Conservation (phyloP, 2,329 filamentous ascomycete genomes). For the Penicillium expansum region DNA sequence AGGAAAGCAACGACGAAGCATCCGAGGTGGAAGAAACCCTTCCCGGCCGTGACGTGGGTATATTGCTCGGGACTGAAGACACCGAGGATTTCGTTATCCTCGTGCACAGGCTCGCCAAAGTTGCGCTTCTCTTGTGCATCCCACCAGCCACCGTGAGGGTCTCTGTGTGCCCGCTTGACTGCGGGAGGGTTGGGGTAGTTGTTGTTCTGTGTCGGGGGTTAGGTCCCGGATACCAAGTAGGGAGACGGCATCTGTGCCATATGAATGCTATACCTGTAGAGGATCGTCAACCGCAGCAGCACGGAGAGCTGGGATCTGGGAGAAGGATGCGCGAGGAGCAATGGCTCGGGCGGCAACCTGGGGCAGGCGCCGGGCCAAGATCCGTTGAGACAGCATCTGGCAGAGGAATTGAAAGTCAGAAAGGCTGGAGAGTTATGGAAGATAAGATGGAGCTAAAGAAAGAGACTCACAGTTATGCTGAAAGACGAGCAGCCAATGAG, state of each 20-base stretch:
- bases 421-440: not conserved
- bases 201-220: slow-evolving; percentile 39
- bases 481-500: slow-evolving; percentile 21
- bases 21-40: slow-evolving; percentile 66
- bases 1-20: slow-evolving; percentile 64
- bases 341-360: slow-evolving; percentile 40
- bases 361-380: slow-evolving; percentile 44
- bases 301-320: slow-evolving; percentile 40
- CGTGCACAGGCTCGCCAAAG: slow-evolving; percentile 93
- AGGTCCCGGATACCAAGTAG: slow-evolving; percentile 15
- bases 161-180: slow-evolving; percentile 86
- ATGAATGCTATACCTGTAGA: slow-evolving; percentile 38
- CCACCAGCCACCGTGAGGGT: slow-evolving; percentile 93
- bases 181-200: slow-evolving; percentile 51
- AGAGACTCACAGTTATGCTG: slow-evolving; percentile 29
- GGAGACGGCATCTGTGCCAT: not conserved
- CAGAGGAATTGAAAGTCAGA: slow-evolving; percentile 23
- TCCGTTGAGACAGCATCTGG: slow-evolving; percentile 48
- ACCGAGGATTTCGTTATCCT: slow-evolving; percentile 90
- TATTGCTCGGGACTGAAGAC: slow-evolving; percentile 89
- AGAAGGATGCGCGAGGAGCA: slow-evolving; percentile 43
- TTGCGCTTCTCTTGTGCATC: slow-evolving; percentile 96
- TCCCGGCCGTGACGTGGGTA: slow-evolving; percentile 73
- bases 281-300: slow-evolving; percentile 43
- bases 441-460: not conserved